Evolutionary conservation across 768 basidiomycete genomes (phyloP), one percentile per base, ranked within the genome.

Genomic region (Tylopilus vinaceipallidus): DNA sequence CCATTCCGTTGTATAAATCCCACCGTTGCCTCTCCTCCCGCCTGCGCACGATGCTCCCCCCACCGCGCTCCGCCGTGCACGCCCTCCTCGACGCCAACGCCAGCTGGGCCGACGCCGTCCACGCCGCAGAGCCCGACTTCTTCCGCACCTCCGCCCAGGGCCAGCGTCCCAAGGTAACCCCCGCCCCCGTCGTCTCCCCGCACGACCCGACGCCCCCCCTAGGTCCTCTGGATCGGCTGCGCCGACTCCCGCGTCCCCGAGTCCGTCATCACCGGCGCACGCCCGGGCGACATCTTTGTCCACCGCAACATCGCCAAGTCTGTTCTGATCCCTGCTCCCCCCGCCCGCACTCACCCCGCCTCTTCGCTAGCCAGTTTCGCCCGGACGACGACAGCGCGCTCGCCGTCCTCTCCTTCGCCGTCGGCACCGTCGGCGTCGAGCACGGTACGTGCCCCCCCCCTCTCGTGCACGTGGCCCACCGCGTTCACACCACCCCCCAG

Each of bases 261-360:
- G 65, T 80, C 82, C 19, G 81, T 90, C 55, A 67, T 91, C 55
- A 84, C 86, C 3, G 82, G 75, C 19, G 75, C 83, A 29, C 78
- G 77, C 52, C 93, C 93, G 0, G 93, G 93, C 44, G 89, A 91
- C 38, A 82, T 95, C 49, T 95, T 95, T 58, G 86, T 88, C 29
- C 84, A 92, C 70, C 75, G 93, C 41, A 95, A 95, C 68, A 83
- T 95, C 52, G 93, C 92, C 23, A 95, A 95, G 86, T 90, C 56
- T 49, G 83, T 40, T 17, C 14, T 6, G 11, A 19, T 39, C 29
- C 9, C 23, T 11, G 11, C 3, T 14, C 19, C 3, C 23, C 11
- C 0, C 16, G 2, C 43, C 1, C 33, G 23, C 4, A 3, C 26
- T 38, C 17, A 37, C 10, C 20, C 13, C 7, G 6, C 10, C 32